Conservation (phyloP, 768 basidiomycete genomes). For the Phaffia tasmanica region DNA sequence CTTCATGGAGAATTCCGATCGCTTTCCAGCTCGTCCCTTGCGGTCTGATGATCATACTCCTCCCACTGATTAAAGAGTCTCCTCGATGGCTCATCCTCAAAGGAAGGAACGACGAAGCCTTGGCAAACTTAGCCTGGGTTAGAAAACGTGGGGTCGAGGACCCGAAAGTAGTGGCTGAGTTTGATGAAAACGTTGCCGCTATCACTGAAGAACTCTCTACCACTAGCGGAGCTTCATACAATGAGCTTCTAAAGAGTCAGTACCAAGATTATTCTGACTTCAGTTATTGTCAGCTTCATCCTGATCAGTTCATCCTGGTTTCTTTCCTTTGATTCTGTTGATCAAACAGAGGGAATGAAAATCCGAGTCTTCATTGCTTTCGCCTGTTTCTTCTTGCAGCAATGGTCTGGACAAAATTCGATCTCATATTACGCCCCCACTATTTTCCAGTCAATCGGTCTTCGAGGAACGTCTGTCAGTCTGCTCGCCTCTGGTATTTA, state of each 20-base stretch:
- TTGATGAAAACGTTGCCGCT: constrained; percentile 63
- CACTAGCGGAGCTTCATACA: constrained; percentile 53
- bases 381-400: constrained; percentile 56
- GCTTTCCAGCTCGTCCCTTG: constrained; percentile 38
- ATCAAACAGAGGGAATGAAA: constrained; percentile 63
- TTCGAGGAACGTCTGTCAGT: constrained; percentile 34
- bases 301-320: constrained; percentile 39
- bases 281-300: no score
- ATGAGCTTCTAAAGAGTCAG: constrained; percentile 42
- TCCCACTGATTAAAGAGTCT: constrained; percentile 29
- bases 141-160: constrained; percentile 37
- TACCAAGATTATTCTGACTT: neutral
- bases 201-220: constrained; percentile 61
- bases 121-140: constrained; percentile 46
- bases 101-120: constrained; percentile 36
- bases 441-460: constrained; percentile 38
- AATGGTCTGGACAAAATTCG: constrained; percentile 66
- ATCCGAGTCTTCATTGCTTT: constrained; percentile 77
- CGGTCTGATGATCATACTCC: constrained; percentile 37
- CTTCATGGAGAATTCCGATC: constrained; percentile 29
- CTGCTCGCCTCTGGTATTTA: constrained; percentile 38
- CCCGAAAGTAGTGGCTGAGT: constrained; percentile 36
- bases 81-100: constrained; percentile 39
- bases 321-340: constrained; percentile 39
- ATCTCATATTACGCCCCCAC: constrained; percentile 17